Conservation (phyloP, 2,329 filamentous ascomycete species). For the Taxawa tesnikishii region DNA sequence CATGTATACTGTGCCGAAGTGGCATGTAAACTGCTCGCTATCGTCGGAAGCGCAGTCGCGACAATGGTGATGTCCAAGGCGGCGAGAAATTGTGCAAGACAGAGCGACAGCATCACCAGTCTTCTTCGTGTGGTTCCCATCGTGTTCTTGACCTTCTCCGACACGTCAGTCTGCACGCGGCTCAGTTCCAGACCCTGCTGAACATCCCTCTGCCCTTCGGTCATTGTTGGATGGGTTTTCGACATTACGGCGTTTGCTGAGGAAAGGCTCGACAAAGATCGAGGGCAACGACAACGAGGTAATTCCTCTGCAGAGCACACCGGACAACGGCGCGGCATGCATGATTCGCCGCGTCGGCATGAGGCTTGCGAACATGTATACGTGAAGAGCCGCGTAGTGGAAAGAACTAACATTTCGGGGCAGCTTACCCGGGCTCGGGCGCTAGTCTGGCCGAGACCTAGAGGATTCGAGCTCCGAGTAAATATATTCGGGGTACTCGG, state of each 20-base stretch:
- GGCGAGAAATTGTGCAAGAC: conserved; percentile 4
- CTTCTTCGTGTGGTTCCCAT: conserved; percentile 3
- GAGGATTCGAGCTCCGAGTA: too few species aligned
- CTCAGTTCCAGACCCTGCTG: conserved; percentile 3
- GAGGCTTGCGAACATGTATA: neutral
- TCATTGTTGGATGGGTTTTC: neutral
- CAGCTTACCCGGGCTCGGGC: too few species aligned
- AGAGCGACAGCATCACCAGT: conserved; percentile 4
- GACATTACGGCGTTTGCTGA: conserved; percentile 1
- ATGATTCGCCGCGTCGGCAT: neutral
- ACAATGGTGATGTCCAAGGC: conserved; percentile 19
- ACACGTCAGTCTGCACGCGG: neutral
- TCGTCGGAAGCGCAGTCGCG: conserved; percentile 8
- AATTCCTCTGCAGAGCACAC: neutral
- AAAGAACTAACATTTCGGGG: too few species aligned
- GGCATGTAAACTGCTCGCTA: conserved; percentile 48
- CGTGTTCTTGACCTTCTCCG: neutral
- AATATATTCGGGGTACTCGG: too few species aligned
- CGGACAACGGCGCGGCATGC: conserved; percentile 1
- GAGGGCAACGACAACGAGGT: conserved; percentile 4
- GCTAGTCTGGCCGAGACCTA: too few species aligned
- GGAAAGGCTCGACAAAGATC: neutral
- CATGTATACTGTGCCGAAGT: conserved; percentile 59
- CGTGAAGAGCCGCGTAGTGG: too few species aligned
- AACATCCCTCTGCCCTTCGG: neutral